Percentiles rank a stretch among this genome's conserved stretches.
Conservation (phyloP, 352 stramenopile species). For the Phytophthora crassamura region DNA sequence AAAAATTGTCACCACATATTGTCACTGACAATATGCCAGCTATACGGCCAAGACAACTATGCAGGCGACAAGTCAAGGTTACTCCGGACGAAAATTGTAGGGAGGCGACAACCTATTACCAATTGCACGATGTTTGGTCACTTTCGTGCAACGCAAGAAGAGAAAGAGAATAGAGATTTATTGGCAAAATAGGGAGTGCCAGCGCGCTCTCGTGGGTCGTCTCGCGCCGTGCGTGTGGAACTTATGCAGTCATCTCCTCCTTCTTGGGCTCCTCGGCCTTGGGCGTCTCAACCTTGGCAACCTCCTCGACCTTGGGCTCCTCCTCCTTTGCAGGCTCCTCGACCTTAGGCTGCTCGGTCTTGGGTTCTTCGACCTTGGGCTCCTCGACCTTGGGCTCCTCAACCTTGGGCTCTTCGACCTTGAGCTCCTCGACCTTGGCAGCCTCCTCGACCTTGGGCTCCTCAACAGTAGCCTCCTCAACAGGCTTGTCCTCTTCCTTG, state of each 20-base stretch:
- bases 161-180: constrained; percentile 33
- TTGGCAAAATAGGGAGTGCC: constrained; percentile 33
- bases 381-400: constrained; percentile 12
- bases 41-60: too few relatives aligned
- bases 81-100: too few relatives aligned
- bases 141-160: too few relatives aligned
- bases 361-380: constrained; percentile 18
- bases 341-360: constrained; percentile 18
- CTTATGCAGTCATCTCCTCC: constrained; percentile 32
- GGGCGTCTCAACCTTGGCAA: constrained; percentile 5
- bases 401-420: neutral
- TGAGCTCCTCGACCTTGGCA: constrained; percentile 7
- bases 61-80: too few relatives aligned
- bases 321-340: constrained; percentile 1
- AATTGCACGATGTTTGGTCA: too few relatives aligned
- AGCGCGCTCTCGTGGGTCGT: constrained; percentile 27
- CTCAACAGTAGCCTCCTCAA: neutral
- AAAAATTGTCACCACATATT: too few relatives aligned
- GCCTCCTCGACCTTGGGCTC: neutral
- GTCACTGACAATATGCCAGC: too few relatives aligned
- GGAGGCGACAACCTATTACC: too few relatives aligned
- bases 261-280: constrained; percentile 25
- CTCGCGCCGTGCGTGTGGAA: constrained; percentile 29
- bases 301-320: neutral
- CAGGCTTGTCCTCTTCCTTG: constrained; percentile 11